These are phyloP conservation scores for Amphibolis antarctica DNA, from an alignment of 106 monocot genomes.

Conservation along the genomic window DNA sequence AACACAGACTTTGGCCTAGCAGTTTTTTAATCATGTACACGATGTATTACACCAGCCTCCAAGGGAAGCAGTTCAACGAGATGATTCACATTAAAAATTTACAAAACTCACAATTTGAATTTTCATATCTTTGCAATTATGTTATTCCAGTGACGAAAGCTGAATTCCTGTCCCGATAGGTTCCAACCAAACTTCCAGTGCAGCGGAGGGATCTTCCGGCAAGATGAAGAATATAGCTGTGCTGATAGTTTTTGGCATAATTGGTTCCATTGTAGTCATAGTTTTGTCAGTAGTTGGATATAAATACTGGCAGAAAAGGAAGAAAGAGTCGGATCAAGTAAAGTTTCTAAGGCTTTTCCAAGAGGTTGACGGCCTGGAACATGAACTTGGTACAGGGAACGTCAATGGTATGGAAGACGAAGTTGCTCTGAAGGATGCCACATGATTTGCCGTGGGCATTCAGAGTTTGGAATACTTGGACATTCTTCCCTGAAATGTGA, in stretches of 20 bases:
- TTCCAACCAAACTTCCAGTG: conserved; percentile 1
- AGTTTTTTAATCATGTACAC: too few relatives aligned
- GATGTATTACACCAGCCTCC: too few relatives aligned
- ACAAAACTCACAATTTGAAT: not conserved
- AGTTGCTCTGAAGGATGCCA: too few relatives aligned
- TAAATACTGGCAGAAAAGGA: conserved; percentile 62
- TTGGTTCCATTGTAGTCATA: conserved; percentile 25
- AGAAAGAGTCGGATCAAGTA: conserved; percentile 50
- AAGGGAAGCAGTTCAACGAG: not conserved
- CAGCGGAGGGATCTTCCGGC: too few relatives aligned
- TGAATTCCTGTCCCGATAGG: not conserved
- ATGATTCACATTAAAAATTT: not conserved
- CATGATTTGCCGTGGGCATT: too few relatives aligned
- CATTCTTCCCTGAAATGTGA: too few relatives aligned
- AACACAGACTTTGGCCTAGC: too few relatives aligned
- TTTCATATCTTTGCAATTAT: not conserved
- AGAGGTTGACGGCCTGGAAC: conserved; percentile 60
- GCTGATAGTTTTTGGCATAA: conserved; percentile 22
- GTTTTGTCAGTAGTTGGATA: conserved; percentile 17
- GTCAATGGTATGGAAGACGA: too few relatives aligned
- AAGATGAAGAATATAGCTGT: conserved; percentile 24
- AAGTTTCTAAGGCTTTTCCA: conserved; percentile 63
- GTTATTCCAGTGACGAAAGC: not conserved
- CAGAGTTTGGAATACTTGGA: too few relatives aligned
- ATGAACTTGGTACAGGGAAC: conserved; percentile 34